Evolutionary conservation across 2,329 filamentous ascomycete genomes (phyloP), one percentile per base, ranked within the genome.

Genomic region (Verticillium dahliae): DNA sequence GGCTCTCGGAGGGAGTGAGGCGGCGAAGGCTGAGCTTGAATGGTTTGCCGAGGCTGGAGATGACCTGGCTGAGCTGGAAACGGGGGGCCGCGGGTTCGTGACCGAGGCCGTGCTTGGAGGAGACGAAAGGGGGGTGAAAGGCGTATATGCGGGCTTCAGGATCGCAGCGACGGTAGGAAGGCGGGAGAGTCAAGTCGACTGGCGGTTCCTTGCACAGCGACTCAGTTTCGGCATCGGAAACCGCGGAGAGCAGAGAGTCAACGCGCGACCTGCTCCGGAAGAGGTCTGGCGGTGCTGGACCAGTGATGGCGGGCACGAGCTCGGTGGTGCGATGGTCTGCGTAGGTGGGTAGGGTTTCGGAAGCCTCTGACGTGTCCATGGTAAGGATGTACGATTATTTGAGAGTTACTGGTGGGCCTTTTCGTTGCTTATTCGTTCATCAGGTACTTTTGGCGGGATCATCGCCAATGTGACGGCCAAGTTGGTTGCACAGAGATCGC

Each of bases 301-400:
- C 45, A 18, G 45, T 50, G 45, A 50, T n/a, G 13, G 54, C 35
- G 7, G 54, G 59, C 7, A 45, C 57, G 13, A 41, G 52, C 3
- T 58, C 27, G 31, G 35, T 59, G 6, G 35, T 71, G 37, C 67
- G 68, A 6, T 38, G 66, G 1, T 63, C 75, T n/a, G 69, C 71
- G 1, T 73, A 67, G 63, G 68, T 74, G 27, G 72, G 71, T 2
- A 68, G 66, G 11, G 18, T 15, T 18, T 50, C 45, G 18, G 18
- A 10, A 9, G 45, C 13, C 18, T 50, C 6, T 50, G 45, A 50
- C 22, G 45, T 7, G 9, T 27, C 45, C 45, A 50, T 50, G 35
- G 35, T 27, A 9, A 10, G 11, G 6, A 22, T 10, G 11, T 7
- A 22, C n/a, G n/a, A 9, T n/a, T n/a, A 11, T 11, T 37, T 37